Percentiles rank a stretch among this genome's conserved stretches.
These are phyloP conservation scores for Pythium rishiriense DNA, from an alignment of 352 stramenopile genomes.

Conservation along the genomic window DNA sequence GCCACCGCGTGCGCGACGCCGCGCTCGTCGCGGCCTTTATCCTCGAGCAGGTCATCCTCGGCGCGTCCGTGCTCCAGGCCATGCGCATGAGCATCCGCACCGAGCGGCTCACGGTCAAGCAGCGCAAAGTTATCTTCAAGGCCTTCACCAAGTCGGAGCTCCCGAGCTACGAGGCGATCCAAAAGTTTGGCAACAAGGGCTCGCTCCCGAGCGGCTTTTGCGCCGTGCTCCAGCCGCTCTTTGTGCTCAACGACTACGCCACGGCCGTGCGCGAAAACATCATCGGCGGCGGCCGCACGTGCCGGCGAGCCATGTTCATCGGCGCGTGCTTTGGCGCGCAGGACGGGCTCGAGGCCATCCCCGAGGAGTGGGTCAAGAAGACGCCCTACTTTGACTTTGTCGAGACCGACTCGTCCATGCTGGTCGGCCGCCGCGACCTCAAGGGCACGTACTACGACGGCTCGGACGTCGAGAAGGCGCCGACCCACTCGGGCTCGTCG, in stretches of 20 bases:
- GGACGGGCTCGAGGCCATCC: constrained; percentile 66
- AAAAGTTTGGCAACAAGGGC: constrained; percentile 82
- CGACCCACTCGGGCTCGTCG: constrained; percentile 15
- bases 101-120: constrained; percentile 74
- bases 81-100: constrained; percentile 86
- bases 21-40: constrained; percentile 75
- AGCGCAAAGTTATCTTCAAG: constrained; percentile 85
- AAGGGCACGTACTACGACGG: constrained; percentile 46
- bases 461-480: constrained; percentile 41
- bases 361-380: constrained; percentile 75
- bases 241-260: constrained; percentile 76
- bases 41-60: constrained; percentile 78
- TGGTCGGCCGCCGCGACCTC: constrained; percentile 66
- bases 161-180: constrained; percentile 77
- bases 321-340: constrained; percentile 78
- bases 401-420: constrained; percentile 67
- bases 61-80: constrained; percentile 71
- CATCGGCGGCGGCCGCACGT: constrained; percentile 74
- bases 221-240: constrained; percentile 73
- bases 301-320: constrained; percentile 80
- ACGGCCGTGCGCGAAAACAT: constrained; percentile 84
- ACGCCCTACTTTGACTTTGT: constrained; percentile 83
- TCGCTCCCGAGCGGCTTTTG: constrained; percentile 69
- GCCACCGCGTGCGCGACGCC: constrained; percentile 65
- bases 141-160: constrained; percentile 83